Conservation (phyloP, 1,139 yeast genomes). For the Meyerozyma sp. region DNA sequence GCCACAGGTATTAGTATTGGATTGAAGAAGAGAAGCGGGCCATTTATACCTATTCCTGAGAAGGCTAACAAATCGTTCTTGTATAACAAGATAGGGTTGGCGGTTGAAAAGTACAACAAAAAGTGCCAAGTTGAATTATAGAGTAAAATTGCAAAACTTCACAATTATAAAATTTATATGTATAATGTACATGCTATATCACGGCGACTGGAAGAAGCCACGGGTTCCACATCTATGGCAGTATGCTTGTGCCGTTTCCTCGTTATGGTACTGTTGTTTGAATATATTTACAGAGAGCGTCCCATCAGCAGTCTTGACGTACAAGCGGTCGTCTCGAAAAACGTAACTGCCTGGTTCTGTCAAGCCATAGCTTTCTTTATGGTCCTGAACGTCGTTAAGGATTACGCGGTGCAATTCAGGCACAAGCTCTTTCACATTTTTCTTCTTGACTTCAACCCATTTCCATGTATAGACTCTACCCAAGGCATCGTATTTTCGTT, state of each 20-base stretch:
- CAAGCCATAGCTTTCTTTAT: conserved; percentile 1
- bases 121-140: conserved; percentile 41
- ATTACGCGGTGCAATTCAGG: conserved; percentile 41
- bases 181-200: neutral
- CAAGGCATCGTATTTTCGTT: conserved; percentile 46
- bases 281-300: conserved; percentile 27
- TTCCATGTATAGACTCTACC: conserved; percentile 56
- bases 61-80: conserved; percentile 57
- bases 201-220: neutral
- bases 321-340: conserved; percentile 19
- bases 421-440: conserved; percentile 16
- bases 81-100: conserved; percentile 70
- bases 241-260: conserved; percentile 39
- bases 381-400: conserved; percentile 26
- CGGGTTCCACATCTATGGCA: neutral
- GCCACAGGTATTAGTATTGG: conserved; percentile 72
- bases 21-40: conserved; percentile 56
- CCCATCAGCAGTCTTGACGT: conserved; percentile 42
- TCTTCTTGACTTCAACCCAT: conserved; percentile 21
- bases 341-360: conserved; percentile 39
- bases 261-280: conserved; percentile 51
- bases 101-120: conserved; percentile 76
- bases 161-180: neutral
- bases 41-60: conserved; percentile 78
- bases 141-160: neutral